A percentile compares a stretch with the other conserved stretches of the same genome.
Conservation (phyloP, 2,329 filamentous ascomycete species). For the Fusarium agapanthi region DNA sequence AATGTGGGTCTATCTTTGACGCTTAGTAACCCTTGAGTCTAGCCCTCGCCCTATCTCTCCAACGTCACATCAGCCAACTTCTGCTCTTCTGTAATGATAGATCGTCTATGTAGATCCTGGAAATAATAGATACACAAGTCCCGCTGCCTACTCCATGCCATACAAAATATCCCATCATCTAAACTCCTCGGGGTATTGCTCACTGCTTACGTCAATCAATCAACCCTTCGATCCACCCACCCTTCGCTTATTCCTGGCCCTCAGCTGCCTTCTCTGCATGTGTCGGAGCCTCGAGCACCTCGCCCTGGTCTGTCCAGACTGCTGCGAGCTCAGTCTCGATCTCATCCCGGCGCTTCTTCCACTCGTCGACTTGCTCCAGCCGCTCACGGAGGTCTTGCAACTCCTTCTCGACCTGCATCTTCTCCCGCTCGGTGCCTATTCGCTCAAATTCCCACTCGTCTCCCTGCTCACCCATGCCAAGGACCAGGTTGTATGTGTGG, state of each 20-base stretch:
- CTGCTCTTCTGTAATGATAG: not conserved
- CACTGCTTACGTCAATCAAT: not conserved
- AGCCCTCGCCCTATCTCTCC: not conserved
- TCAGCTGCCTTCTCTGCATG: constrained; percentile 45
- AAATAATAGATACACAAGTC: constrained; percentile 4
- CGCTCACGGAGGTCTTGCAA: constrained; percentile 83
- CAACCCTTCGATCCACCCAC: constrained; percentile 2
- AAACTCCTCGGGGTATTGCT: constrained; percentile 11
- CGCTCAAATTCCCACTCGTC: constrained; percentile 92
- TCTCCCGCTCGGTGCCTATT: constrained; percentile 93
- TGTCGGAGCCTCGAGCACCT: constrained; percentile 57
- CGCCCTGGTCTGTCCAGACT: constrained; percentile 66
- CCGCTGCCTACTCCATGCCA: constrained; percentile 1
- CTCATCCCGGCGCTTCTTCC: constrained; percentile 79
- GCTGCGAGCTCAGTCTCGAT: constrained; percentile 83
- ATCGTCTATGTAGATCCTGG: constrained; percentile 13
- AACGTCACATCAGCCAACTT: not conserved
- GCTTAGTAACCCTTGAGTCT: not conserved
- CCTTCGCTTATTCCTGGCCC: constrained; percentile 19
- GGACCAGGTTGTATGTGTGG: constrained; percentile 87
- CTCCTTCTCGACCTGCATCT: constrained; percentile 92
- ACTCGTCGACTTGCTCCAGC: constrained; percentile 81
- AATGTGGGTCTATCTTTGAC: not conserved
- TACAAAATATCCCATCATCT: constrained; percentile 7
- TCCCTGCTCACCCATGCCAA: constrained; percentile 83